Base-by-base conservation (phyloP, 257 asterid genomes). In the Lithospermum erythrorhizon region DNA sequence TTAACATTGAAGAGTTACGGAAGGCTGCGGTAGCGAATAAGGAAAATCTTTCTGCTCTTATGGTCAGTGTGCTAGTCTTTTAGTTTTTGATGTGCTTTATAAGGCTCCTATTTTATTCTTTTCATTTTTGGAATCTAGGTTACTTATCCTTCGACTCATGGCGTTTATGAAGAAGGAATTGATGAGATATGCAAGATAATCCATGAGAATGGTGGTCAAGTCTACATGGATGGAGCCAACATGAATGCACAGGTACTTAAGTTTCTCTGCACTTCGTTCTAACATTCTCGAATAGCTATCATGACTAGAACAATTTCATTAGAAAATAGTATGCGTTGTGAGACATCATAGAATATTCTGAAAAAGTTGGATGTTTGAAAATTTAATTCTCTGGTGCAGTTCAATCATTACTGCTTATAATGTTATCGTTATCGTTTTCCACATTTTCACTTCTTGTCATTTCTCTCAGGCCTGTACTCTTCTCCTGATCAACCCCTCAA, bases 161-260 rank as follows among this genome's bases (percentile, higher is more conserved):
- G 99, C 73, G 99, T 93, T 48, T 93, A 89, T 37, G 99, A 93
- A 82, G 96, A 93, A 80, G 97, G 97, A 41, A 86, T 93, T 55
- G 99, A 89, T 65, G 97, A 89, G 73, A 93, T 93, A 54, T 93
- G 99, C 78, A 83, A 81, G 77, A 86, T 93, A 59, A 89, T 93
- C 80, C 99, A 93, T 47, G 91, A 93, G 62, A 89, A 93, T 57
- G 97, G 97, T 53, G 99, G 99, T 65, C 99, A 93, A 79, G 99
- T 93, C 53, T 93, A 93, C 85, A 93, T 89, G 97, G 99, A 93
- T 68, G 99, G 99, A 77, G 99, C 99, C 60, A 93, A 93, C 94
- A 93, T 93, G 99, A 93, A 93, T 41, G 99, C 99, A 63, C 99
- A 93, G 97, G 99, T 93, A 80, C 18, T 64, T 56, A 45, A 52